These are phyloP conservation scores for Cyberlindnera xishuangbannaensis DNA, from an alignment of 805 yeast species.

Conservation along the genomic window DNA sequence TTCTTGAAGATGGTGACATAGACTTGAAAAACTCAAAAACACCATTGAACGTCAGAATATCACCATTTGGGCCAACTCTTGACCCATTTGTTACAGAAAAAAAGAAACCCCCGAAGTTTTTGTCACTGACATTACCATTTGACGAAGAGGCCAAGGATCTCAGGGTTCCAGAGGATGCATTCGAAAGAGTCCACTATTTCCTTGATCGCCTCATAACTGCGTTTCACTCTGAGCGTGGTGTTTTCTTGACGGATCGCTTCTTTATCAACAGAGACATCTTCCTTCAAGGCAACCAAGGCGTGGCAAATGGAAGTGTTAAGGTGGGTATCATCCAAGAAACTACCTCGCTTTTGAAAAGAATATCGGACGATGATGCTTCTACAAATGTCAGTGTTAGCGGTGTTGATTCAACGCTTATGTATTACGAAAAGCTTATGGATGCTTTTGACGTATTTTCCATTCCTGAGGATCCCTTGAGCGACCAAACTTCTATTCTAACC, in stretches of 20 bases:
- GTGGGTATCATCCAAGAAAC: constrained; percentile 22
- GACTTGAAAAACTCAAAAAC: too few relatives aligned
- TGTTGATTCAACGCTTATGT: constrained; percentile 15
- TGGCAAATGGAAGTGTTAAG: constrained; percentile 22
- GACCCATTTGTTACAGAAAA: too few relatives aligned
- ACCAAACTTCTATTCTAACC: constrained; percentile 1
- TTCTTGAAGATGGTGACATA: constrained; percentile 1
- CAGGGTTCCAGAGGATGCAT: constrained; percentile 6
- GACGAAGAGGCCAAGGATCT: constrained; percentile 4
- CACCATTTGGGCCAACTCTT: too few relatives aligned
- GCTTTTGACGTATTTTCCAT: constrained; percentile 20
- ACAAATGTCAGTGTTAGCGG: constrained; percentile 1
- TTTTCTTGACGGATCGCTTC: constrained; percentile 10
- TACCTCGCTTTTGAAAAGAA: constrained; percentile 12
- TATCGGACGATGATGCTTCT: constrained; percentile 6
- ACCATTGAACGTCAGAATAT: too few relatives aligned
- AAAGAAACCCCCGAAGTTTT: too few relatives aligned
- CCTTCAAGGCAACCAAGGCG: constrained; percentile 8
- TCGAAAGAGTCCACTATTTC: constrained; percentile 10
- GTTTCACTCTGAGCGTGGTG: constrained; percentile 18
- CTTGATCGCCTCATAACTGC: constrained; percentile 15
- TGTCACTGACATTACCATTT: constrained; percentile 4
- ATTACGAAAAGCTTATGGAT: constrained; percentile 22
- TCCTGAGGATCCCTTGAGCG: constrained; percentile 1
- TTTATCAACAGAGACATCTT: constrained; percentile 15